A percentile compares a stretch with the other conserved stretches of the same genome.
Evolutionary conservation across 2,329 filamentous ascomycete species (phyloP).

Genomic region (Fusarium stilboides): DNA sequence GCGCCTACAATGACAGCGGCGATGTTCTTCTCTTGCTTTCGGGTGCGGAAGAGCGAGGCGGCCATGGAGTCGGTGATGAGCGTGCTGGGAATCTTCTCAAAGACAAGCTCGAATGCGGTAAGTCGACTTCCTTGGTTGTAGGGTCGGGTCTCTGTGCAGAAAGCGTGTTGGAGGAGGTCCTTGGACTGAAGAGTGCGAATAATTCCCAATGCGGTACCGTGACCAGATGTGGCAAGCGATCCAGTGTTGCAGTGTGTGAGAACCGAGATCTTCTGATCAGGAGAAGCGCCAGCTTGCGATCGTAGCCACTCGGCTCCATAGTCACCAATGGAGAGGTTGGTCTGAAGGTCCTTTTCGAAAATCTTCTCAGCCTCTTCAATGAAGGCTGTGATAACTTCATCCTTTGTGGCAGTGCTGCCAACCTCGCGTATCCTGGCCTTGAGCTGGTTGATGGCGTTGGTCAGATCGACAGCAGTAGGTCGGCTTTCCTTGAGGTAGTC

Average conservation of each 20-base stretch:
- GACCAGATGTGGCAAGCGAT: slow-evolving; percentile 96
- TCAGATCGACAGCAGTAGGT: slow-evolving; percentile 94
- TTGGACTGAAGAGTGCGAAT: slow-evolving; percentile 84
- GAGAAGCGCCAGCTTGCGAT: slow-evolving; percentile 66
- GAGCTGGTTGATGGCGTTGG: slow-evolving; percentile 88
- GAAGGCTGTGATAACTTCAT: slow-evolving; percentile 77
- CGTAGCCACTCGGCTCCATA: slow-evolving; percentile 88
- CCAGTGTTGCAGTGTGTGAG: slow-evolving; percentile 99
- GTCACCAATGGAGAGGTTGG: slow-evolving; percentile 88
- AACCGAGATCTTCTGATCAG: slow-evolving; percentile 76
- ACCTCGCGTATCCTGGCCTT: slow-evolving; percentile 72
- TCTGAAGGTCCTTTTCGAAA: slow-evolving; percentile 86
- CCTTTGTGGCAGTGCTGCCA: slow-evolving; percentile 60
- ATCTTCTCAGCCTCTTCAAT: slow-evolving; percentile 88
- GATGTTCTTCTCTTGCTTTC: slow-evolving; percentile 76
- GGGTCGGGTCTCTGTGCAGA: slow-evolving; percentile 95
- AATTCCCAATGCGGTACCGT: slow-evolving; percentile 94
- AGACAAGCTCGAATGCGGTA: slow-evolving; percentile 96
- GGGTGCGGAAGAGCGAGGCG: slow-evolving; percentile 80
- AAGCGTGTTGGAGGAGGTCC: slow-evolving; percentile 82
- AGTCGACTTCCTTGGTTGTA: slow-evolving; percentile 98
- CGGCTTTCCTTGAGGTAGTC: slow-evolving; percentile 91
- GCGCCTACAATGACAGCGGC: slow-evolving; percentile 93
- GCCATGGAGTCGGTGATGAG: slow-evolving; percentile 98
- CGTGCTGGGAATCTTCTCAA: slow-evolving; percentile 91